phyloP scores from a whole-genome alignment of 2,329 filamentous ascomycete genomes.

The Arthroderma sp. region DNA sequence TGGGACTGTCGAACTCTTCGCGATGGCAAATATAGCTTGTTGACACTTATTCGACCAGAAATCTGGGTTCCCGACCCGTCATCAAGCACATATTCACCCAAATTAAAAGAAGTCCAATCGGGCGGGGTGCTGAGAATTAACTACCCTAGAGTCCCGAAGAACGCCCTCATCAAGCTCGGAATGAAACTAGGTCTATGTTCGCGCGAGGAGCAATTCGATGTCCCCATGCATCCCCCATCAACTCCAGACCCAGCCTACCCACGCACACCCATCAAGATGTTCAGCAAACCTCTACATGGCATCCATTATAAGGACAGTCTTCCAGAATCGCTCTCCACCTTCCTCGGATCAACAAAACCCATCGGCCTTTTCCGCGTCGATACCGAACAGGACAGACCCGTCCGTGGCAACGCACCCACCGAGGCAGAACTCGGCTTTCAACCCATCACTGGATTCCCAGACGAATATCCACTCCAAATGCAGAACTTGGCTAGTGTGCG shows the following conservation, averaged over 20 bases:
- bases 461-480: slow-evolving; percentile 47
- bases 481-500: slow-evolving; percentile 42
- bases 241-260: slow-evolving; percentile 28
- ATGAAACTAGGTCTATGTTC: slow-evolving; percentile 20
- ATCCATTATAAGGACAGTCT: slow-evolving; percentile 28
- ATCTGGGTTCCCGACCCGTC: slow-evolving; percentile 46
- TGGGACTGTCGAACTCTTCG: slow-evolving; percentile 32
- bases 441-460: slow-evolving; percentile 41
- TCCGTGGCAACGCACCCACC: slow-evolving; percentile 42
- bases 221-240: slow-evolving; percentile 40
- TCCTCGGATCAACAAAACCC: slow-evolving; percentile 34
- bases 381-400: slow-evolving; percentile 31
- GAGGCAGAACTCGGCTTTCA: slow-evolving; percentile 40
- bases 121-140: slow-evolving; percentile 41
- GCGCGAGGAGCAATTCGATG: slow-evolving; percentile 33
- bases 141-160: slow-evolving; percentile 24
- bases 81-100: slow-evolving; percentile 28
- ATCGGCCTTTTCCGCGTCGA: slow-evolving; percentile 44
- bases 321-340: slow-evolving; percentile 37
- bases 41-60: slow-evolving; percentile 55
- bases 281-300: slow-evolving; percentile 39
- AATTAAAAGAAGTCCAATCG: slow-evolving; percentile 36
- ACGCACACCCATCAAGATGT: slow-evolving; percentile 38
- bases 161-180: slow-evolving; percentile 12
- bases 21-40: slow-evolving; percentile 38